These are phyloP conservation scores for Maudiozyma humilis DNA, from an alignment of 1,139 yeast species.

Conservation along the genomic window DNA sequence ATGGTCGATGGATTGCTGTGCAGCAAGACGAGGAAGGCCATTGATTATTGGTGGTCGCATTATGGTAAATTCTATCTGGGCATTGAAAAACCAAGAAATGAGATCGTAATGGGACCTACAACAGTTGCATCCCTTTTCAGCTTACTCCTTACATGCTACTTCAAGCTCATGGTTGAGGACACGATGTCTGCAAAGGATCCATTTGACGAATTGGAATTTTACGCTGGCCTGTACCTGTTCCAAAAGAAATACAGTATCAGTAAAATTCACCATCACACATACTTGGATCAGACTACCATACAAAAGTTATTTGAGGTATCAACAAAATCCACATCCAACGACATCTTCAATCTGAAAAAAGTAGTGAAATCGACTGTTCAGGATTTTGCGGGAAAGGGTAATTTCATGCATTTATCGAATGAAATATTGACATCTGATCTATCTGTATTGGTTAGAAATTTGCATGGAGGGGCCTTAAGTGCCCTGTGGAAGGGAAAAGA, in stretches of 20 bases:
- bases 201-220: conserved; percentile 60
- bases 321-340: conserved; percentile 41
- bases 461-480: conserved; percentile 40
- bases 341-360: conserved; percentile 55
- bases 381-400: conserved; percentile 43
- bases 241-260: conserved; percentile 56
- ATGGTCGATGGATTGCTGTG: conserved; percentile 83
- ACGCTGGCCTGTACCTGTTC: conserved; percentile 54
- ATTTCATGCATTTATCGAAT: conserved; percentile 35
- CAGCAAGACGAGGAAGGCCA: conserved; percentile 63
- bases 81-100: conserved; percentile 33
- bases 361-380: conserved; percentile 69
- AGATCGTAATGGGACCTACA: conserved; percentile 54
- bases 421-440: conserved; percentile 47
- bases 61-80: conserved; percentile 57
- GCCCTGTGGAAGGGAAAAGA: conserved; percentile 46
- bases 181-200: conserved; percentile 84
- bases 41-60: conserved; percentile 72
- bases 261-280: conserved; percentile 39
- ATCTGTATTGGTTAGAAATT: conserved; percentile 37
- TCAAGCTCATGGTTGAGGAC: conserved; percentile 62
- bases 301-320: conserved; percentile 53
- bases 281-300: conserved; percentile 56
- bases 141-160: conserved; percentile 55
- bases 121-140: conserved; percentile 59